Evolutionary conservation across 1,284 basidiomycete species (phyloP).

Genomic region (Ceratobasidium sp.): DNA sequence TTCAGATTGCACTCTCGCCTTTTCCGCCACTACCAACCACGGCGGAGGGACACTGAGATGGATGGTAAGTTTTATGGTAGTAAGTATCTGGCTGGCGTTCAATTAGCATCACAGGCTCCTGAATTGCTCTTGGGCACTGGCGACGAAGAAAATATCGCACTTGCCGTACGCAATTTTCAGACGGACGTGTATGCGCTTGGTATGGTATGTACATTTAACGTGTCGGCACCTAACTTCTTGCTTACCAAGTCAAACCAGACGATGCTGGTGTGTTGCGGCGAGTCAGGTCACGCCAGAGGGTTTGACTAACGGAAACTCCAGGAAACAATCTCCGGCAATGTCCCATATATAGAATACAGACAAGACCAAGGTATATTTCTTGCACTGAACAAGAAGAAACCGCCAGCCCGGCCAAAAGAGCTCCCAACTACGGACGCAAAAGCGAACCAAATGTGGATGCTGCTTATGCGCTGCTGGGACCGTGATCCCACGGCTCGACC

Average conservation of each 20-base stretch:
- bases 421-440: neutral
- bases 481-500: constrained; percentile 26
- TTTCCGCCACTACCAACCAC: constrained; percentile 23
- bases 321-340: constrained; percentile 20
- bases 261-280: constrained; percentile 4
- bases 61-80: constrained; percentile 19
- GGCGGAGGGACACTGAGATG: constrained; percentile 36
- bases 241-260: constrained; percentile 5
- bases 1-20: constrained; percentile 17
- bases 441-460: neutral
- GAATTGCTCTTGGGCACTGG: constrained; percentile 5
- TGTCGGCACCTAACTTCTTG: no score
- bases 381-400: neutral
- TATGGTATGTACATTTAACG: constrained; percentile 6
- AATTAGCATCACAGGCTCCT: constrained; percentile 1
- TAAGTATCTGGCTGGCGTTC: neutral
- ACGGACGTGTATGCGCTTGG: constrained; percentile 36
- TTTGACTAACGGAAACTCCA: neutral
- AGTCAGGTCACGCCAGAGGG: neutral
- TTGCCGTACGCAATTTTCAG: neutral
- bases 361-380: constrained; percentile 1
- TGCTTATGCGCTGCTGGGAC: constrained; percentile 19
- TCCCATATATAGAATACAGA: constrained; percentile 30
- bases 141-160: neutral
- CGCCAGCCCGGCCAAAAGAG: constrained; percentile 20